phyloP scores from a whole-genome alignment of 2,329 filamentous ascomycete species.

The Calonectria henricotiae region DNA sequence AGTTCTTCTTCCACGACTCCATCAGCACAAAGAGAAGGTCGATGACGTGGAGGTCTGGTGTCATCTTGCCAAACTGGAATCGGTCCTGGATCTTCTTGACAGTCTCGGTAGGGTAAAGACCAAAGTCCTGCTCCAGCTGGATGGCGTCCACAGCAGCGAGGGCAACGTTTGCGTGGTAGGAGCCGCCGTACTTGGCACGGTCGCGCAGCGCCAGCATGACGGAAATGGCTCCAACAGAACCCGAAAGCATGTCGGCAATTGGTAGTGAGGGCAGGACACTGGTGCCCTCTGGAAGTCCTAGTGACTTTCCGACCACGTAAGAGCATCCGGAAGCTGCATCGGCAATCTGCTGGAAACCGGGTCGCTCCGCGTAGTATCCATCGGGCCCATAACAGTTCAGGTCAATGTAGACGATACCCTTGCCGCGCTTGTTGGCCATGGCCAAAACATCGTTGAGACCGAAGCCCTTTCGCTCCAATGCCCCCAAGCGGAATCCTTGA shows the following conservation, averaged over 20 bases:
- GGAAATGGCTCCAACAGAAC: not conserved
- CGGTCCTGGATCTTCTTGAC: slow-evolving; percentile 20
- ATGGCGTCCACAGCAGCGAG: slow-evolving; percentile 10
- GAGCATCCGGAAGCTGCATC: slow-evolving; percentile 62
- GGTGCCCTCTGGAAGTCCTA: not conserved
- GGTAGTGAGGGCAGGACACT: slow-evolving; percentile 6
- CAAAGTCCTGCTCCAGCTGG: slow-evolving; percentile 44
- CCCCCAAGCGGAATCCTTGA: slow-evolving; percentile 67
- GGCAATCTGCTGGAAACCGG: slow-evolving; percentile 79
- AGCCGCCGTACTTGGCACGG: slow-evolving; percentile 1
- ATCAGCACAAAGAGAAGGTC: slow-evolving; percentile 10
- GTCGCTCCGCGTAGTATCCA: slow-evolving; percentile 72
- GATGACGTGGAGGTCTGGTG: slow-evolving; percentile 9
- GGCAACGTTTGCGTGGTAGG: slow-evolving; percentile 18
- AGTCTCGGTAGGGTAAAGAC: slow-evolving; percentile 6
- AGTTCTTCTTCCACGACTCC: slow-evolving; percentile 3
- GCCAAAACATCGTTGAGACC: slow-evolving; percentile 61
- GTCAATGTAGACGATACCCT: slow-evolving; percentile 75
- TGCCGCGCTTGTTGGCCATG: slow-evolving; percentile 20
- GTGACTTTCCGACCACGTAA: slow-evolving; percentile 46
- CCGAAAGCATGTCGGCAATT: slow-evolving; percentile 12
- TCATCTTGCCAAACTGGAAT: slow-evolving; percentile 19
- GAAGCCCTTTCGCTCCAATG: slow-evolving; percentile 62
- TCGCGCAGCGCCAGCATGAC: slow-evolving; percentile 17
- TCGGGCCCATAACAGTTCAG: slow-evolving; percentile 77